These are phyloP conservation scores for Danielozyma ontarioensis DNA, from an alignment of 805 yeast species.

Conservation along the genomic window DNA sequence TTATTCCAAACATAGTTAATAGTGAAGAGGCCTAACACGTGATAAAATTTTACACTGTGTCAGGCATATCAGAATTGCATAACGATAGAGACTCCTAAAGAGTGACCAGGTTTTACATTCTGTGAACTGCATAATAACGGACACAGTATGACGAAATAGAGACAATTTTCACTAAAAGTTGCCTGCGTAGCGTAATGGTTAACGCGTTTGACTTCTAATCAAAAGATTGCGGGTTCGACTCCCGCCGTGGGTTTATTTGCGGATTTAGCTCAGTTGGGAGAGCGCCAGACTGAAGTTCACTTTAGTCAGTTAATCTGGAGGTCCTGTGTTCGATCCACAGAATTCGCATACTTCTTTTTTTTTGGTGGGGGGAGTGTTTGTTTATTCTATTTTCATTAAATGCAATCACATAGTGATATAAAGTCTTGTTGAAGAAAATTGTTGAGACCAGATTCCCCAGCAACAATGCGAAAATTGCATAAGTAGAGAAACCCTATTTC, in stretches of 20 bases:
- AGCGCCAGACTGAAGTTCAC: conserved; percentile 24
- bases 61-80: too few relatives aligned
- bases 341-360: conserved; percentile 9
- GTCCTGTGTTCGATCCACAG: conserved; percentile 19
- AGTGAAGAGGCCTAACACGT: too few relatives aligned
- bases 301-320: conserved; percentile 8
- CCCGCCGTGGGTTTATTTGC: conserved; percentile 38
- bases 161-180: too few relatives aligned
- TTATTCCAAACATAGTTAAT: too few relatives aligned
- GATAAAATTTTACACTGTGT: too few relatives aligned
- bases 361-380: not conserved
- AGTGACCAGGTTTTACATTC: too few relatives aligned
- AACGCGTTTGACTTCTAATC: conserved; percentile 66
- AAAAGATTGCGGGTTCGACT: conserved; percentile 64
- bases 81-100: too few relatives aligned
- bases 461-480: conserved; percentile 44
- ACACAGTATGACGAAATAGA: too few relatives aligned
- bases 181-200: conserved; percentile 64
- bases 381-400: conserved; percentile 11
- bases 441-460: conserved; percentile 29
- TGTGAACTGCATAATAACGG: too few relatives aligned
- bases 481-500: conserved; percentile 49
- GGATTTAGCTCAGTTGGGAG: conserved; percentile 30
- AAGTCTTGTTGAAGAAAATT: conserved; percentile 29
- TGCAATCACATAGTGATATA: conserved; percentile 22